phyloP scores from a whole-genome alignment of 1,284 basidiomycete genomes.

The Schizophyllum amplum region DNA sequence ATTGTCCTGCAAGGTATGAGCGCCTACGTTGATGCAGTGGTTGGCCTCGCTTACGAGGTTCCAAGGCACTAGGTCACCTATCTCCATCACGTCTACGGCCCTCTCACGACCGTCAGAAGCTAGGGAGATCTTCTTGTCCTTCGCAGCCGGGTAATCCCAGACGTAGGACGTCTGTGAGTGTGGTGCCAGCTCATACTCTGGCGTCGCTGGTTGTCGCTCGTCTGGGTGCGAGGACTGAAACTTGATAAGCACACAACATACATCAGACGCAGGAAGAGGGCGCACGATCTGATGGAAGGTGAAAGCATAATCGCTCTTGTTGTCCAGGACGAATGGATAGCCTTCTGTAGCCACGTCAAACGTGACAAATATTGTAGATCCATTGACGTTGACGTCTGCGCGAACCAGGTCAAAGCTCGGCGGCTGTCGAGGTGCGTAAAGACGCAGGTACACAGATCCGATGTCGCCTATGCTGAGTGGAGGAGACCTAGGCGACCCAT shows the following conservation, averaged over 20 bases:
- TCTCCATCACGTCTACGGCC: constrained; percentile 90
- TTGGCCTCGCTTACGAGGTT: constrained; percentile 56
- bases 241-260: too few species aligned
- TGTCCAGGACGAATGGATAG: constrained; percentile 92
- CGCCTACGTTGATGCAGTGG: background rate
- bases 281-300: constrained; percentile 63
- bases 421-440: constrained; percentile 27
- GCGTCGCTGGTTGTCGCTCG: constrained; percentile 24
- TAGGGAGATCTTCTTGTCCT: constrained; percentile 77
- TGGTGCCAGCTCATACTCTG: constrained; percentile 44
- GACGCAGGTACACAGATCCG: constrained; percentile 75
- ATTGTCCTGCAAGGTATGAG: constrained; percentile 4
- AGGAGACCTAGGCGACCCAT: constrained; percentile 61
- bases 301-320: constrained; percentile 74
- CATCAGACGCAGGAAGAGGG: too few species aligned
- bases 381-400: constrained; percentile 82
- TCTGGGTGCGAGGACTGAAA: constrained; percentile 20
- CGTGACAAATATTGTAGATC: constrained; percentile 85
- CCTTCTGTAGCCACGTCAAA: constrained; percentile 60
- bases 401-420: constrained; percentile 46
- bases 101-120: constrained; percentile 60
- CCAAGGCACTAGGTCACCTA: constrained; percentile 89
- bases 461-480: constrained; percentile 93
- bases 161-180: constrained; percentile 67
- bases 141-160: constrained; percentile 91